Base-by-base conservation (phyloP, 108 stramenopile species). In the Craspedostauros australis region DNA sequence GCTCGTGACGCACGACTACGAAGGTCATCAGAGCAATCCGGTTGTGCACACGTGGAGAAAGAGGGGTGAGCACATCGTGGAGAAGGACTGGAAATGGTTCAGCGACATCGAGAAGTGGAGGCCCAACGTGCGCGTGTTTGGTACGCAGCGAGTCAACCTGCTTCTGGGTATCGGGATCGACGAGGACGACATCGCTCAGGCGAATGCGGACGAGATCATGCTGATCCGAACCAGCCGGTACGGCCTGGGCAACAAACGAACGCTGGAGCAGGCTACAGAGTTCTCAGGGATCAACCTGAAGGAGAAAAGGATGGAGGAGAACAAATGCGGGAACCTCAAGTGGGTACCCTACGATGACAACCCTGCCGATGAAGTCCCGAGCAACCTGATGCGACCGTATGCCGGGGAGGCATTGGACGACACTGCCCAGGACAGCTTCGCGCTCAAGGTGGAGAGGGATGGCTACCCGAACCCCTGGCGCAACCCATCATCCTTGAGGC, bases 1-100 rank as follows among this genome's bases (percentile, higher is more conserved):
- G 16, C 56, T 73, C 34, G 71, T 95, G 11, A 64, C 72, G n/a
- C 95, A 95, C 65, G 92, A 95, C 69, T 94, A 95, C 61, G 70
- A 74, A n/a, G 70, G 60, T 20, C 67, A 67, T 48, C 82, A 92
- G 57, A 45, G 70, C 38, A 84, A 91, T 59, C 79, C 84, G 12
- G 62, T 64, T 15, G 65, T 76, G 5, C 39, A 66, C 16, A 57
- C 64, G 9, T 86, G 88, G 84, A 3, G 4, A n/a, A 41, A 23
- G 9, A 47, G 32, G 30, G 25, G 11, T 14, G 15, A 29, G 40
- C 30, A 46, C 27, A 29, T 46, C 18, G 26, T 54, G 24, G 43
- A 57, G 18, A 20, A 31, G 11, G 1, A 15, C 1, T 63, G 49
- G 39, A 63, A 54, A 18, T 61, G 53, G 54, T 43, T 55, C 46